Percentiles rank a stretch among this genome's conserved stretches.
Conservation (phyloP, 306 rosid species). For the Dalbergia cultrata region DNA sequence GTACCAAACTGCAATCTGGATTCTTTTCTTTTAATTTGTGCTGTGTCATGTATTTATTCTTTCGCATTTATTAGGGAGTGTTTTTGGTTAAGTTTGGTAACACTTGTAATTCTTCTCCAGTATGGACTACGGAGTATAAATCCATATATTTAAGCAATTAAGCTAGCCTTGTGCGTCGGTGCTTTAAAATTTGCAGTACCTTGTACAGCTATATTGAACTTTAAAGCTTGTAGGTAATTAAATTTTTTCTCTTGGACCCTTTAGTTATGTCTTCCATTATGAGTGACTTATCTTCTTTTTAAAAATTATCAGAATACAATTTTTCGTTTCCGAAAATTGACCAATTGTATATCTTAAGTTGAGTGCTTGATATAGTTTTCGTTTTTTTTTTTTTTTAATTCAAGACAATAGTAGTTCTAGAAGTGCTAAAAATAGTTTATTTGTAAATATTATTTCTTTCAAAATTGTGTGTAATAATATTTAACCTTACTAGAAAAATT, state of each 20-base stretch:
- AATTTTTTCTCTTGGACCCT: neutral
- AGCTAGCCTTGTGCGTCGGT: neutral
- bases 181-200: neutral
- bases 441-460: too few relatives aligned
- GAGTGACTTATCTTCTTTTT: too few relatives aligned
- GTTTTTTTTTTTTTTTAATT: too few relatives aligned
- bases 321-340: too few relatives aligned
- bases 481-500: too few relatives aligned
- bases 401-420: too few relatives aligned
- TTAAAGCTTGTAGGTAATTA: neutral
- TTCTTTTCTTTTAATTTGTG: neutral
- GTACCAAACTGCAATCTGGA: neutral
- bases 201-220: neutral
- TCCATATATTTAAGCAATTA: neutral
- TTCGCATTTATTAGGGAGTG: neutral
- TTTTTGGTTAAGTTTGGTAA: neutral
- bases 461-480: too few relatives aligned
- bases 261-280: too few relatives aligned
- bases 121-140: neutral
- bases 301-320: too few relatives aligned
- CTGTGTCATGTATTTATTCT: neutral
- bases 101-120: conserved; percentile 9
- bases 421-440: too few relatives aligned
- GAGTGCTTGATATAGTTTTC: too few relatives aligned
- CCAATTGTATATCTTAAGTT: too few relatives aligned